Percentiles rank a stretch among this genome's conserved stretches.
Evolutionary conservation across 306 rosid genomes (phyloP).

Genomic region (Cucurbita pepo): DNA sequence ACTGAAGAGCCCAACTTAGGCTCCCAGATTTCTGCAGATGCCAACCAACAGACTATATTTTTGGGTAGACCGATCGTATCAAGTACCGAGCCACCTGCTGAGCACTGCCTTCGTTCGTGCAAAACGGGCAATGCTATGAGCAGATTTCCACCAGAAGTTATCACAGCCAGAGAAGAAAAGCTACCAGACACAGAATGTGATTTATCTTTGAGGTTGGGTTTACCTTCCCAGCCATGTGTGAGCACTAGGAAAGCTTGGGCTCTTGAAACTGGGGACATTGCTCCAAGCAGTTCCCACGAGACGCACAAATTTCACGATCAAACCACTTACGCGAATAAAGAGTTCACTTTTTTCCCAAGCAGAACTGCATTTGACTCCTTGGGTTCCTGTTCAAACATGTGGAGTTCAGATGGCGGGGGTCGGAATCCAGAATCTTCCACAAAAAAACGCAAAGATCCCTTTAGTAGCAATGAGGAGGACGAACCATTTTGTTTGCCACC

Average conservation of each 20-base stretch:
- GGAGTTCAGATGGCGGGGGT: conserved; percentile 39
- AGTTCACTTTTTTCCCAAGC: conserved; percentile 48
- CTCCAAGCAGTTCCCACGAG: conserved; percentile 35
- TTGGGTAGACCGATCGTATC: conserved; percentile 60
- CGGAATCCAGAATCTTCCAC: conserved; percentile 32
- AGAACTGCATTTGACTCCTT: conserved; percentile 29
- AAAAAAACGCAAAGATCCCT: conserved; percentile 58
- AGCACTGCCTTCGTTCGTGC: conserved; percentile 22
- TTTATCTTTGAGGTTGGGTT: conserved; percentile 73
- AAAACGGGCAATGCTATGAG: conserved; percentile 23
- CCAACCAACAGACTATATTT: conserved; percentile 30
- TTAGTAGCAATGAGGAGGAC: conserved; percentile 41
- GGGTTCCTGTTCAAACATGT: conserved; percentile 29
- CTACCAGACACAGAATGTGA: conserved; percentile 47
- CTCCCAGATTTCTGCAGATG: conserved; percentile 16
- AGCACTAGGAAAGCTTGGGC: conserved; percentile 33
- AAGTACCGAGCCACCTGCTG: conserved; percentile 42
- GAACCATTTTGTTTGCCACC: conserved; percentile 65
- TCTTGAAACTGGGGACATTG: conserved; percentile 36
- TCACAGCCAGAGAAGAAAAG: conserved; percentile 24
- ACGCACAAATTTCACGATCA: conserved; percentile 28
- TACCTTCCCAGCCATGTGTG: conserved; percentile 22
- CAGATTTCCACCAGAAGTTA: conserved; percentile 18
- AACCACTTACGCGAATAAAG: conserved; percentile 26
- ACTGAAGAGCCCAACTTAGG: conserved; percentile 24